Evolutionary conservation across 306 rosid species (phyloP).

Genomic region (Dryas drummondii): DNA sequence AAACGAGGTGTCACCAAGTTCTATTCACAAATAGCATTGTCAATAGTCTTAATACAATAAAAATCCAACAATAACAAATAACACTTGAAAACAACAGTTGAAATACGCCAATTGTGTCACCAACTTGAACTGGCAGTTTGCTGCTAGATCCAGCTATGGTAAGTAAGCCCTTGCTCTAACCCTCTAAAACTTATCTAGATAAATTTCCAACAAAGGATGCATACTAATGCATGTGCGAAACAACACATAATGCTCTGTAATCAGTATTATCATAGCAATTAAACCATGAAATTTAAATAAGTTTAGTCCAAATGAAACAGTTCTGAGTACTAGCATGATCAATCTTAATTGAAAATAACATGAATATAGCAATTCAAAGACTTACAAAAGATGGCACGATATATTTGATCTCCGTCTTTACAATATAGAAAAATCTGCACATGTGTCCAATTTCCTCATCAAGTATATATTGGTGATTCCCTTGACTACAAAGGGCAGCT

Average conservation of each 20-base stretch:
- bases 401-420: conserved; percentile 44
- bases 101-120: not conserved
- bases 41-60: too few relatives aligned
- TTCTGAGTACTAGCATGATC: not conserved
- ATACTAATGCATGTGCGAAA: not conserved
- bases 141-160: not conserved
- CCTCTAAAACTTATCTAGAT: not conserved
- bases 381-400: conserved; percentile 55
- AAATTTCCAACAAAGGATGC: not conserved
- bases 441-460: conserved; percentile 54
- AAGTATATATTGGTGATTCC: conserved; percentile 42
- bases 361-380: conserved; percentile 3
- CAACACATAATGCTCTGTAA: not conserved
- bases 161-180: not conserved
- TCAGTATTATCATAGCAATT: not conserved
- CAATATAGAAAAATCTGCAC: conserved; percentile 41
- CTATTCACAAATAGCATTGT: not conserved
- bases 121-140: not conserved
- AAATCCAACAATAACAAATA: too few relatives aligned
- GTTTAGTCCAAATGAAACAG: not conserved
- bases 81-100: too few relatives aligned
- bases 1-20: not conserved
- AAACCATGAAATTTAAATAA: not conserved
- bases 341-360: conserved; percentile 3
- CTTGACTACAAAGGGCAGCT: conserved; percentile 38